Base-by-base conservation (phyloP, 2,329 filamentous ascomycete genomes). In the Claviceps spartinae region DNA sequence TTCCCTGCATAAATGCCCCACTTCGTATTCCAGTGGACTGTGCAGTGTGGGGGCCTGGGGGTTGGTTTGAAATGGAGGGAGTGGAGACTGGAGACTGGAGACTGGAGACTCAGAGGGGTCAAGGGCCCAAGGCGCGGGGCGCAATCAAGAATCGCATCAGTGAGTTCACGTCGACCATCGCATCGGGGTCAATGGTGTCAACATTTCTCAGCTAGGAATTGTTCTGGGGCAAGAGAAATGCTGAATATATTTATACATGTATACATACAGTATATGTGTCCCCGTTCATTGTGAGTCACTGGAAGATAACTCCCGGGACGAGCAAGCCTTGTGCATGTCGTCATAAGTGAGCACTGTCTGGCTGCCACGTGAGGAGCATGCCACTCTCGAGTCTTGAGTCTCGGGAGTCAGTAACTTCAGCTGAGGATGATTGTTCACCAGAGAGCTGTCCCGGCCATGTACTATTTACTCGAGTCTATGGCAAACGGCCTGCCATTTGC, bases 71-170 rank as follows among this genome's bases (percentile, higher is more conserved):
- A 22, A 44, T 44, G 51, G 16, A 22, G 7, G 18, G 20, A 8
- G 43, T 44, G 46, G 46, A 46, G 22, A 37, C 14, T 14, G 18
- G 37, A 8, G 26, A 22, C 44, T 44, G 51, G 16, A 22, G 5
- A 22, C 20, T 9, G 16, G 26, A 46, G 14, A 44, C n/a, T n/a
- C n/a, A n/a, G 26, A 9, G 45, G 26, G 16, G 9, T 34, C 11
- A 22, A 9, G 45, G 26, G 16, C 4, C 20, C 11, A 22, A 22
- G 48, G 30, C 38, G 48, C 41, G 20, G 51, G 26, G 48, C 26
- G 48, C 45, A 51, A 45, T 47, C 48, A 53, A 53, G 45, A 53
- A 53, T 53, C 51, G 52, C 48, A 50, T 18, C 37, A 37, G 4
- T 13, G 14, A 16, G 14, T 24, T 22, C 42, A 43, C 26, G n/a